Evolutionary conservation across 345 rosid species (phyloP).

Genomic region (Mallotus nudiflorus): DNA sequence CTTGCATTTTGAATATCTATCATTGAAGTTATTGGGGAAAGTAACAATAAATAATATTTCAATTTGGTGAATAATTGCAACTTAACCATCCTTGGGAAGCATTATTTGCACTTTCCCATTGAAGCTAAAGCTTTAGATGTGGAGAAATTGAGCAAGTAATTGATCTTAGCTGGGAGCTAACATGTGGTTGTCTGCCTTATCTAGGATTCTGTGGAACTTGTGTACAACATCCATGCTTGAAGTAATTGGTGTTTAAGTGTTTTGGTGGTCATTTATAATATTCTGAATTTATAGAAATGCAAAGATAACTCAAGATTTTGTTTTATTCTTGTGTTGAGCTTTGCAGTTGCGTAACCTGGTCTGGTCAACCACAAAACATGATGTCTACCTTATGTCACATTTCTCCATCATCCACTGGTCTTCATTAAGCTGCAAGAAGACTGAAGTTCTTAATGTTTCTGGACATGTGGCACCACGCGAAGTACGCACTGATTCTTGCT

Average conservation of each 20-base stretch:
- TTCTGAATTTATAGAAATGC: not conserved
- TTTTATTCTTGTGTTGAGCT: not conserved
- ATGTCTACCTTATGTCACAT: constrained; percentile 59
- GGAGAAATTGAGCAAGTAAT: not conserved
- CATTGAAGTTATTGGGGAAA: not conserved
- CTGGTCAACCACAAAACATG: constrained; percentile 62
- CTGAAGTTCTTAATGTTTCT: constrained; percentile 58
- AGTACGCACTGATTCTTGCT: constrained; percentile 25
- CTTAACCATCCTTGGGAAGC: not conserved
- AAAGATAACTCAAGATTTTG: not conserved
- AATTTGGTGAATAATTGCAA: not conserved
- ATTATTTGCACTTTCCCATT: not conserved
- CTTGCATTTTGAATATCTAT: not conserved
- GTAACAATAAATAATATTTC: not conserved
- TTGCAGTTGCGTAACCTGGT: constrained; percentile 59
- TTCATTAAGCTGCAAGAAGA: constrained; percentile 44
- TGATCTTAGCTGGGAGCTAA: not conserved
- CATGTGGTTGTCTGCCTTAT: not conserved
- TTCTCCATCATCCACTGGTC: constrained; percentile 63
- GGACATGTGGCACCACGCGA: constrained; percentile 56
- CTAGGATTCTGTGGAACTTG: not conserved
- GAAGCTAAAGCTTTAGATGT: not conserved
- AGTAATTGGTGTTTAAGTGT: not conserved
- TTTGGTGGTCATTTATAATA: not conserved
- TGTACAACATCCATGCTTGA: not conserved